Percentiles rank a stretch among this genome's conserved stretches.
Evolutionary conservation across 2,329 filamentous ascomycete species (phyloP).

Genomic region (Penicillium sp.): DNA sequence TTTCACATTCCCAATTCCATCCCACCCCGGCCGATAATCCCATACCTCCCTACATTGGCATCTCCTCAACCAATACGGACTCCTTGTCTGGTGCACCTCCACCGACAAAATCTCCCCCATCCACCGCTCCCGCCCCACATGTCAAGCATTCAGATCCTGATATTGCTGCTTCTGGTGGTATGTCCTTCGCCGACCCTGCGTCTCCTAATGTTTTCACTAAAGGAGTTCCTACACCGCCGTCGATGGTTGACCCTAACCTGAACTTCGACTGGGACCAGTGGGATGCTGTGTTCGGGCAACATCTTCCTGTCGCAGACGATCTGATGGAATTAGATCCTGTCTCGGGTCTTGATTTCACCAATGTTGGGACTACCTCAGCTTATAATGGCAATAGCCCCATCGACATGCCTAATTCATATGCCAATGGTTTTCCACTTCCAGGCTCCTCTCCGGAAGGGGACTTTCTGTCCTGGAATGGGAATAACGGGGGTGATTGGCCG

Average conservation of each 20-base stretch:
- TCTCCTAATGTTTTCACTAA: constrained; percentile 18
- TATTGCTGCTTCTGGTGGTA: constrained; percentile 5
- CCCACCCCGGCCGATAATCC: constrained; percentile 9
- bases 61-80: constrained; percentile 14
- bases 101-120: neutral
- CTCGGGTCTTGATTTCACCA: constrained; percentile 33
- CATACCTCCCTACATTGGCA: neutral
- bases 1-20: constrained; percentile 15
- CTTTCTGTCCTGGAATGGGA: constrained; percentile 9
- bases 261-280: constrained; percentile 51
- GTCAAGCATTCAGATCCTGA: neutral
- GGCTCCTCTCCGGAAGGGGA: neutral
- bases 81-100: constrained; percentile 1
- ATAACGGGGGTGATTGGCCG: constrained; percentile 7
- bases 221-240: constrained; percentile 33
- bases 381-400: neutral
- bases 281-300: constrained; percentile 49
- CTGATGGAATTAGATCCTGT: constrained; percentile 44
- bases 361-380: constrained; percentile 18
- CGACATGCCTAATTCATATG: neutral
- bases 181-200: constrained; percentile 23
- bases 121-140: constrained; percentile 7
- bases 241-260: constrained; percentile 41
- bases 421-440: constrained; percentile 1
- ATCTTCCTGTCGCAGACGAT: constrained; percentile 44